Evolutionary conservation across 257 asterid species (phyloP), one percentile per base, ranked within the genome.

Genomic region (Jaltomata sinuosa): DNA sequence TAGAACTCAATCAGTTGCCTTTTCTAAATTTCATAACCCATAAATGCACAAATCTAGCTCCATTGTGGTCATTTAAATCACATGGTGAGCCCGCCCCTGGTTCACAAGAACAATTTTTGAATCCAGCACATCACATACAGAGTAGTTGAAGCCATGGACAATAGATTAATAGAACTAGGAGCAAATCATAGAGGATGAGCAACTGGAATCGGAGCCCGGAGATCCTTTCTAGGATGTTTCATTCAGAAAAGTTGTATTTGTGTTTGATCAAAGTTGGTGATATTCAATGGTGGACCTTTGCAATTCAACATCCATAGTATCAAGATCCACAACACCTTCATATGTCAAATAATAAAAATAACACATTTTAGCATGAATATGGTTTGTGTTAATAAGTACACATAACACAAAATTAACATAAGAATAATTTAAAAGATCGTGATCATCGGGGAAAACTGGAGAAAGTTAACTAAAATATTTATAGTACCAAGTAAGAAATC

Each of bases 181-280:
- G 98, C 98, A 87, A 88, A 96, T 83, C 87, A 92, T 81, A 96
- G 88, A 86, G 98, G 98, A 92, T 94, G 97, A 85, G 97, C 92
- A 84, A 93, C 93, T 69, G 99, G 99, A 80, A 93, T 88, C 34
- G 98, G 98, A 82, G 96, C 95, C 64, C 99, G 2, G 22, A n/a
- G n/a, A 3, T 6, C 99, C 87, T 98, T 94, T 91, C 99, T 89
- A 45, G 99, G 96, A 86, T 96, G 99, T 90, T 93, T 96, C 91
- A 92, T 94, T 59, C 91, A 92, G 78, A 93, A 96, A 88, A 96
- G 86, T 84, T 96, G 99, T 87, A 94, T 93, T 27, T 98, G 98
- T 42, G 98, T 94, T 92, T 96, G 99, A 82, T 98, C 98, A 85
- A 96, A 96, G 90, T 96, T 94, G 64, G 97, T 98, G 99, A 87